Evolutionary conservation across 768 basidiomycete species (phyloP), one percentile per base, ranked within the genome.

Genomic region (Lepiota venenata): DNA sequence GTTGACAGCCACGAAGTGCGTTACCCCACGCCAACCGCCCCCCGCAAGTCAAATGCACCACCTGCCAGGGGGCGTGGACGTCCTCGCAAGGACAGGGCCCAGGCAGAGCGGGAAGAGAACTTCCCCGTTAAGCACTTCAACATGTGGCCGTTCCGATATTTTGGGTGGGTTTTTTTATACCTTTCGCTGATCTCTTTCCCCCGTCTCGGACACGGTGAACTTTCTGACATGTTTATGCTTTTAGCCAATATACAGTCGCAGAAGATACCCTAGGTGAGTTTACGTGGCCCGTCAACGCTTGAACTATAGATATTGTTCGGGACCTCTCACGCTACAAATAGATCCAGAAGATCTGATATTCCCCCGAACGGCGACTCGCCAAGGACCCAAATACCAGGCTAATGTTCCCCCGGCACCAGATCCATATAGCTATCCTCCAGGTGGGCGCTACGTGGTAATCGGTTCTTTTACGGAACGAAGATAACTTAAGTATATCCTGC

Each of bases 321-420:
- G 35, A 43, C 65, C 60, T 62, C 63, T 65, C 60, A 67, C 62
- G 56, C 52, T 46, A 40, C 38, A 25, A 47, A 59, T 68, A 94
- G 96, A 98, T 77, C 85, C 92, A 44, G 93, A 99, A 69, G 96
- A 99, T 73, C 83, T 93, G 56, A 96, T 98, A 66, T 98, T 94
- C 68, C 95, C 96, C 56, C 87, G 93, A 55, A 87, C 93, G 12
- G 88, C 91, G 6, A 95, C 91, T 20, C 86, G 95, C n/a, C 80
- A 93, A 36, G 93, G 94, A 14, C 80, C 84, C 38, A 93, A 91
- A 65, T 98, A 82, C 64, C 94, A 98, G 69, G 88, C 79, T 41
- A 75, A 63, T 58, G 83, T 83, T 14, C 82, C 78, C 44, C 60
- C 69, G 22, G 73, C 70, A 5, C 77, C 78, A 48, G 76, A 79